Base-by-base conservation (phyloP, 495 filamentous ascomycete species). In the Niebla homalea region DNA sequence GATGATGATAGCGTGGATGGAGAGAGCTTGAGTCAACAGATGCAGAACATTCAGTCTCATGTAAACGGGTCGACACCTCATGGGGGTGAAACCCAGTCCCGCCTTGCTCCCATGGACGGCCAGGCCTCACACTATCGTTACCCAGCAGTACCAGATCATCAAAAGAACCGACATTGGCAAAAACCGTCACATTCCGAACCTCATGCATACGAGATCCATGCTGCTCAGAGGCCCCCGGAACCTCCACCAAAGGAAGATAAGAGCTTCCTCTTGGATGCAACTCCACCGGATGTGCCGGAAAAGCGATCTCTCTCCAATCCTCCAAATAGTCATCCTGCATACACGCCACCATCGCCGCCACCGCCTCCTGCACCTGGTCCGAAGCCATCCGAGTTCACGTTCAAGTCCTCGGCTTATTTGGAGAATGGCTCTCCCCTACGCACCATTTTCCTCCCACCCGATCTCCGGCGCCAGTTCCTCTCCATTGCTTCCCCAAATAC, bases 401-500 rank as follows among this genome's bases (percentile, higher is more conserved):
- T 97, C 69, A 83, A 83, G 47, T 83, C 90, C 2, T 81, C 85
- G 1, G 86, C 87, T 1, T 88, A 87, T 55, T 78, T 94, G 15
- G 92, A 98, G 60, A 90, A 85, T 55, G 89, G 89, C 14, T 78
- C 77, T 2, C 84, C 88, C 18, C 71, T 98, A 15, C 83, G 92
- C 29, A 84, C 89, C 0, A 71, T 98, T 44, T 94, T 96, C 62
- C 74, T 98, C 8, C 88, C 92, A 1, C 70, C 79, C 2, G 64
- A 75, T 5, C 76, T 98, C 2, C 87, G 92, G 10, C 56, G 64
- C 2, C 63, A 65, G 14, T 98, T 98, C 63, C 70, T 97, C 11
- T 58, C 69, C 2, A 60, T 85, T 16, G 92, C 89, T 4, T 64
- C 72, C 0, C 62, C 77, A 15, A 96, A 96, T 61, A 96, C 93